phyloP scores from a whole-genome alignment of 805 yeast species.

The Sugiyamaella marilandica region DNA sequence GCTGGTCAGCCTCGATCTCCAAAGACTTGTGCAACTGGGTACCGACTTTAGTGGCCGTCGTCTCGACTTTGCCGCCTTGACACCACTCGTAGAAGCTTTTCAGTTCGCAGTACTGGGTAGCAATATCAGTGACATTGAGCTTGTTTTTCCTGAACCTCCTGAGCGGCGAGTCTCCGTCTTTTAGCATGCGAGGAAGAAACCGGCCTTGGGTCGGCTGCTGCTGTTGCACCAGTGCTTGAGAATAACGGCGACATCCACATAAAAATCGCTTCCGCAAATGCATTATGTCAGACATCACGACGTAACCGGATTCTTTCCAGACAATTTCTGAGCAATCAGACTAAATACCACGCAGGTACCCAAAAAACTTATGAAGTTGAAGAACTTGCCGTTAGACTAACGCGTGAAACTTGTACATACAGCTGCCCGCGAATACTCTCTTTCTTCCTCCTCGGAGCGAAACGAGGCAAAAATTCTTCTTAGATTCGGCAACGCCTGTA shows the following conservation, averaged over 20 bases:
- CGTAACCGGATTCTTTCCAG: conserved; percentile 9
- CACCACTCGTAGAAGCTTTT: conserved; percentile 17
- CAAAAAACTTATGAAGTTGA: conserved; percentile 66
- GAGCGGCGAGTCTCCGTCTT: conserved; percentile 6
- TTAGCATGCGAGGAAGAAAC: neutral
- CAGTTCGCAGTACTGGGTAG: conserved; percentile 25
- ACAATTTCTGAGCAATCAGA: conserved; percentile 57
- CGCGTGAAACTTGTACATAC: conserved; percentile 4
- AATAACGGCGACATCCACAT: too few relatives aligned
- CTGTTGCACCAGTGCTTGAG: too few relatives aligned
- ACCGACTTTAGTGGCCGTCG: conserved; percentile 21
- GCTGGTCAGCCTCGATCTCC: conserved; percentile 12
- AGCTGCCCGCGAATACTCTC: conserved; percentile 69
- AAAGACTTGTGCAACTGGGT: conserved; percentile 19
- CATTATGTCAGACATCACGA: neutral
- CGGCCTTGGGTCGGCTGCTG: neutral
- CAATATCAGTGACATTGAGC: conserved; percentile 24
- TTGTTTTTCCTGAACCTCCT: conserved; percentile 10
- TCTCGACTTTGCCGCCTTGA: neutral
- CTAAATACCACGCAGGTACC: conserved; percentile 79
- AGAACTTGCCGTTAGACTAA: conserved; percentile 20
- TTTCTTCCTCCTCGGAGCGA: conserved; percentile 80
- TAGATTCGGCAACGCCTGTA: conserved; percentile 64
- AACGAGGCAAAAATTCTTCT: conserved; percentile 76
- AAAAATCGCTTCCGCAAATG: too few relatives aligned